Base-by-base conservation (phyloP, 2,329 filamentous ascomycete genomes). In the Ambrosiella xylebori region DNA sequence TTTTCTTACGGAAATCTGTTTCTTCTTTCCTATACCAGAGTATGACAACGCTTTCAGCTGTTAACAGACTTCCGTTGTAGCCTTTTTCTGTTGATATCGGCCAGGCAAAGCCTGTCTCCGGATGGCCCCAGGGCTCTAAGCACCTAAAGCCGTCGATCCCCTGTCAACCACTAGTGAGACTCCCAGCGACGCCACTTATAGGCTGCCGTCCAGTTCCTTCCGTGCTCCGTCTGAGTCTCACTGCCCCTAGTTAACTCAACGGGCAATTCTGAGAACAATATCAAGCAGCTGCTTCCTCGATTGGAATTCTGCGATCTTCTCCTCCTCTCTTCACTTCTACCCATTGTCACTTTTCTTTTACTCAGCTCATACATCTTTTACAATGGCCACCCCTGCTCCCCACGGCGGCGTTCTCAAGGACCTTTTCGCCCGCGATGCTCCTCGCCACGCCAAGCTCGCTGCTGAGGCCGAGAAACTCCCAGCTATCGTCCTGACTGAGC, bases 361-460 rank as follows among this genome's bases (percentile, higher is more conserved):
- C 19, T 17, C n/a, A 47, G 7, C 3, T 47, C 19, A 47, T 39
- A 36, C 49, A 19, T 39, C 35, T 36, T 41, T 55, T 5, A 63
- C 66, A 76, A 84, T 84, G 81, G 80, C 81, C 67, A 84, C 84
- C 72, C 66, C 80, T 71, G 50, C 55, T 40, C 86, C 87, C 64
- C 86, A 93, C 69, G 91, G 91, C 74, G 93, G 93, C 69, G 78
- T 91, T 78, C 87, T 98, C 68, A 97, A 97, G 85, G 93, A 98
- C 78, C 82, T 98, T 70, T 80, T 97, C 66, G 90, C 89, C 64
- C 86, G 93, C 74, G 93, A 98, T 80, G 80, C 84, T 63, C 86
- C 87, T 65, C 83, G 86, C 68, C 85, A 93, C 64, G 77, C 77
- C 63, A 77, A 95, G 75, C 85, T 98, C 63, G 75, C 76, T 59